phyloP scores from a whole-genome alignment of 1,139 yeast genomes.

The Casaregolazyma suthepensis region DNA sequence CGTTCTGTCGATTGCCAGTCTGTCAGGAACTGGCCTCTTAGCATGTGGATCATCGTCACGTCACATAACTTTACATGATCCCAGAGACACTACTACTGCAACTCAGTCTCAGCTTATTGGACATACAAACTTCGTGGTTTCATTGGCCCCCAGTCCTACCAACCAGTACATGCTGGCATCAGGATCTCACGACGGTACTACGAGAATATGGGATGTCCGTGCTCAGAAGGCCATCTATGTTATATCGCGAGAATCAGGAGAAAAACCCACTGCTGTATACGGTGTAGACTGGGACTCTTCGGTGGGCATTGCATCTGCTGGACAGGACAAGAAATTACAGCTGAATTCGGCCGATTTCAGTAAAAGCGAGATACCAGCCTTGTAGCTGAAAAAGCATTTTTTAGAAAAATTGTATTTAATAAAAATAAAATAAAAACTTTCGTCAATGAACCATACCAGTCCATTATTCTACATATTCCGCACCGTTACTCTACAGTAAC shows the following conservation, averaged over 20 bases:
- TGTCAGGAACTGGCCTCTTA: conserved; percentile 59
- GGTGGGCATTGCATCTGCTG: conserved; percentile 87
- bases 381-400: background rate
- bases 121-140: conserved; percentile 85
- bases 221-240: conserved; percentile 81
- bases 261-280: conserved; percentile 55
- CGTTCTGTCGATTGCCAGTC: conserved; percentile 63
- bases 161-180: conserved; percentile 66
- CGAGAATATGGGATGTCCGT: conserved; percentile 92
- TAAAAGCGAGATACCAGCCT: background rate
- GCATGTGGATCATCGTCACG: conserved; percentile 96
- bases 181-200: conserved; percentile 93
- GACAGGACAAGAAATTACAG: conserved; percentile 88
- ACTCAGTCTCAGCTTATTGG: conserved; percentile 72
- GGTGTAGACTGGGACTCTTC: conserved; percentile 79
- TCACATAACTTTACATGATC: conserved; percentile 90
- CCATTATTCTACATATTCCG: background rate
- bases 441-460: background rate
- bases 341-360: conserved; percentile 42
- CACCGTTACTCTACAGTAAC: conserved; percentile 80
- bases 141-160: conserved; percentile 51
- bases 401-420: conserved; percentile 1
- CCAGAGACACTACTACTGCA: conserved; percentile 48
- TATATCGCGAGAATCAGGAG: conserved; percentile 58
- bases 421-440: conserved; percentile 3